Percentiles rank a stretch among this genome's conserved stretches.
phyloP scores from a whole-genome alignment of 2,329 filamentous ascomycete genomes.

The Paecilomyces formosus region DNA sequence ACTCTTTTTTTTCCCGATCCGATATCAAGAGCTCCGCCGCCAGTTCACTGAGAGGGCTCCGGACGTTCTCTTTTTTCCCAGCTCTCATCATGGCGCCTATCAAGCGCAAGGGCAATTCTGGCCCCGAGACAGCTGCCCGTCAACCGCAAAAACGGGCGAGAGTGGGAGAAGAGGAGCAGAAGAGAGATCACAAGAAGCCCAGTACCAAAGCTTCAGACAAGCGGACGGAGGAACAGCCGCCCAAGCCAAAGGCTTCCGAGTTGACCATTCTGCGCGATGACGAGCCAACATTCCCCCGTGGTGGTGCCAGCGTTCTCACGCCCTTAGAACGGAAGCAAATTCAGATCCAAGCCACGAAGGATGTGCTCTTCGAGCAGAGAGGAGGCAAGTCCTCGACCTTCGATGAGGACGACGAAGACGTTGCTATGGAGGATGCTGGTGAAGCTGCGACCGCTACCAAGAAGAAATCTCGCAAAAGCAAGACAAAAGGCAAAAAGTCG shows the following conservation, averaged over 20 bases:
- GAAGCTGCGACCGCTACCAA: slow-evolving; percentile 28
- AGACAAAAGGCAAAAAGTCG: slow-evolving; percentile 46
- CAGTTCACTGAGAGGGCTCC: not conserved
- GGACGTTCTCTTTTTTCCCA: not conserved
- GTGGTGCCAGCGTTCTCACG: slow-evolving; percentile 82
- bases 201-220: slow-evolving; percentile 10
- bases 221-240: not conserved
- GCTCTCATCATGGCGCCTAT: slow-evolving; percentile 34
- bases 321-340: slow-evolving; percentile 96
- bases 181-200: slow-evolving; percentile 27
- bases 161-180: slow-evolving; percentile 27
- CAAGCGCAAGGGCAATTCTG: slow-evolving; percentile 38
- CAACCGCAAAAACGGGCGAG: slow-evolving; percentile 35
- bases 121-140: slow-evolving; percentile 26
- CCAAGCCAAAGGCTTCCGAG: slow-evolving; percentile 14
- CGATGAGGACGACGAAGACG: slow-evolving; percentile 53
- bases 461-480: slow-evolving; percentile 32
- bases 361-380: slow-evolving; percentile 83
- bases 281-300: slow-evolving; percentile 84
- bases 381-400: slow-evolving; percentile 43
- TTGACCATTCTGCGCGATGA: slow-evolving; percentile 57
- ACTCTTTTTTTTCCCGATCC: slow-evolving; percentile 15
- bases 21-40: not conserved
- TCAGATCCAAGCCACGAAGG: slow-evolving; percentile 81
- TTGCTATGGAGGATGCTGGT: slow-evolving; percentile 42